Evolutionary conservation across 129 eudicot species (phyloP).

Genomic region (Helianthus tuberosus): DNA sequence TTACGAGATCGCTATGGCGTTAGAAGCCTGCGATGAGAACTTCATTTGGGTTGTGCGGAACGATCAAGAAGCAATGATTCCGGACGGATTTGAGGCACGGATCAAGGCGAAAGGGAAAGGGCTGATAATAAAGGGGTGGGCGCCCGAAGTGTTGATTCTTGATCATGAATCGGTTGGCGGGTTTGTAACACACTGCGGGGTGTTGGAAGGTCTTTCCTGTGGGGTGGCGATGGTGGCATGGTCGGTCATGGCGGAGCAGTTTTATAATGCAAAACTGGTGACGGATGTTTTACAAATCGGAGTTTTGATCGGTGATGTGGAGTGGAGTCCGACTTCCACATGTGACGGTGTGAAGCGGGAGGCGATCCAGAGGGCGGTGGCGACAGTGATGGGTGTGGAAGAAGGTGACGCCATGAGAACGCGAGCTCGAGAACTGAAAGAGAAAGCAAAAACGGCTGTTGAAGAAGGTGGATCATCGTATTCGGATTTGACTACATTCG

Average conservation of each 20-base stretch:
- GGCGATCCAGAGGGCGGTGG: conserved; percentile 42
- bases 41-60: conserved; percentile 67
- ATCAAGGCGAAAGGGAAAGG: conserved; percentile 38
- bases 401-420: conserved; percentile 51
- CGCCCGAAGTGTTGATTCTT: conserved; percentile 57
- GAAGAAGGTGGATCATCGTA: conserved; percentile 59
- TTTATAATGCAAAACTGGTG: conserved; percentile 52
- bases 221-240: conserved; percentile 71
- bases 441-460: conserved; percentile 38
- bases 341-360: conserved; percentile 41
- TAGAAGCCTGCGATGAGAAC: conserved; percentile 44
- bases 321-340: conserved; percentile 29
- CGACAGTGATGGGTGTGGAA: conserved; percentile 37
- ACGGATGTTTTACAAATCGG: conserved; percentile 51
- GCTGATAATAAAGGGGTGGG: conserved; percentile 62
- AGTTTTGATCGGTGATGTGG: conserved; percentile 45
- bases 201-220: conserved; percentile 47
- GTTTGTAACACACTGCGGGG: conserved; percentile 62
- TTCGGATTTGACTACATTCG: conserved; percentile 30
- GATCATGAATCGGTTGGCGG: conserved; percentile 50
- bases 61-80: conserved; percentile 34
- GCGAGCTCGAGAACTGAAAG: conserved; percentile 40
- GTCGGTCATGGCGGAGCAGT: conserved; percentile 62
- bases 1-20: conserved; percentile 61
- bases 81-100: conserved; percentile 50